phyloP scores from a whole-genome alignment of 257 asterid genomes.

The Knoxia roxburghii region DNA sequence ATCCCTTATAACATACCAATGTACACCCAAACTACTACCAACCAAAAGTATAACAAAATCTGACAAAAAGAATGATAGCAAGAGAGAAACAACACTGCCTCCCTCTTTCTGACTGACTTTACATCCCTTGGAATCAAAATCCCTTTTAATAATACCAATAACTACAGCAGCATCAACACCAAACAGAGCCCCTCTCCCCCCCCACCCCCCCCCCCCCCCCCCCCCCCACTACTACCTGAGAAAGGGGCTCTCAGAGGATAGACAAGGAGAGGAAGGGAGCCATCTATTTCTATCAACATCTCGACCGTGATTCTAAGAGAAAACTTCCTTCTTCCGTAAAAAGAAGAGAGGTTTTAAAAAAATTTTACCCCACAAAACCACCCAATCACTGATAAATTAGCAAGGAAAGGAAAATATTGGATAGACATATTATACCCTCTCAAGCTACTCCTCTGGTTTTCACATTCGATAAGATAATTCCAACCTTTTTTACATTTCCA shows the following conservation, averaged over 20 bases:
- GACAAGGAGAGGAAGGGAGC: constrained; percentile 3
- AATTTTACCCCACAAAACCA: constrained; percentile 20
- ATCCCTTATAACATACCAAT: constrained; percentile 9
- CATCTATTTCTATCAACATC: constrained; percentile 6
- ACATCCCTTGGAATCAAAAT: constrained; percentile 28
- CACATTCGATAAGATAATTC: constrained; percentile 3
- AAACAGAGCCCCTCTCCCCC: constrained; percentile 6
- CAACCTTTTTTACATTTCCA: constrained; percentile 9
- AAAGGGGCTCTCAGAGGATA: not conserved
- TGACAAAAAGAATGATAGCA: constrained; percentile 2
- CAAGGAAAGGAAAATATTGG: not conserved
- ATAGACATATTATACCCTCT: not conserved
- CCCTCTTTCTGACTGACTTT: constrained; percentile 18
- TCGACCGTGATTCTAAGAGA: constrained; percentile 10
- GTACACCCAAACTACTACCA: constrained; percentile 12
- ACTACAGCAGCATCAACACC: constrained; percentile 13
- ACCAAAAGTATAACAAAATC: constrained; percentile 16
- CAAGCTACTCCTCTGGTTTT: constrained; percentile 6
- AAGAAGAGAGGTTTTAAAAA: constrained; percentile 7
- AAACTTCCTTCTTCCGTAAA: constrained; percentile 10
- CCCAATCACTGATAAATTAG: constrained; percentile 3
- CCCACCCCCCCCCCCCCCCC: constrained; percentile 5
- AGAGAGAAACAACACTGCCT: constrained; percentile 6
- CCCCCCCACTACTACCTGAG: too few species aligned
- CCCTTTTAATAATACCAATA: constrained; percentile 11